Percentiles rank a stretch among this genome's conserved stretches.
phyloP scores from a whole-genome alignment of 768 basidiomycete genomes.

The Leucocoprinus leucothites region DNA sequence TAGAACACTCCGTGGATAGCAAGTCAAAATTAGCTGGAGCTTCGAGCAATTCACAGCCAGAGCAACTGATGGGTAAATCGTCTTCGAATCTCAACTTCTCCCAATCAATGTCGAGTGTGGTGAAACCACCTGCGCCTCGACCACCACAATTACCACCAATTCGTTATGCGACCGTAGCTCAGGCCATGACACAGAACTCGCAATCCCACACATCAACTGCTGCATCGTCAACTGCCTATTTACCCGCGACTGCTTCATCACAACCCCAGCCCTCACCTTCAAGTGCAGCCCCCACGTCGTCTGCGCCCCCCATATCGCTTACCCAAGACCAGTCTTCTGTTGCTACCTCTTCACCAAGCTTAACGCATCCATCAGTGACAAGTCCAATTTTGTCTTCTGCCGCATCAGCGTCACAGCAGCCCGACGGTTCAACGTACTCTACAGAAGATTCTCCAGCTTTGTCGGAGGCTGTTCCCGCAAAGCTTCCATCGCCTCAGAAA shows the following conservation, averaged over 20 bases:
- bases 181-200: slow-evolving; percentile 35
- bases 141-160: slow-evolving; percentile 71
- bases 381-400: slow-evolving; percentile 81
- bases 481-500: slow-evolving; percentile 60
- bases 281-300: slow-evolving; percentile 37
- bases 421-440: slow-evolving; percentile 67
- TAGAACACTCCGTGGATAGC: slow-evolving; percentile 76
- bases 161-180: slow-evolving; percentile 90
- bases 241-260: slow-evolving; percentile 29
- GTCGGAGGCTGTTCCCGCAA: slow-evolving; percentile 55
- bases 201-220: slow-evolving; percentile 48
- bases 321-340: slow-evolving; percentile 40
- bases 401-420: slow-evolving; percentile 64
- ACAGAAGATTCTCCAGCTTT: slow-evolving; percentile 70
- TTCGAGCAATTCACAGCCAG: slow-evolving; percentile 16
- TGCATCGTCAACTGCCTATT: slow-evolving; percentile 25
- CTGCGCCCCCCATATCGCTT: slow-evolving; percentile 24
- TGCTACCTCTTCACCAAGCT: slow-evolving; percentile 68
- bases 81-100: slow-evolving; percentile 79
- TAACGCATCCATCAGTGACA: slow-evolving; percentile 81
- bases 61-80: slow-evolving; percentile 51
- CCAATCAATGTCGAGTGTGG: slow-evolving; percentile 70
- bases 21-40: slow-evolving; percentile 20
- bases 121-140: slow-evolving; percentile 64
- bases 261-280: slow-evolving; percentile 17